Evolutionary conservation across 2,329 filamentous ascomycete genomes (phyloP).

Genomic region (Fusarium fracticaudum): DNA sequence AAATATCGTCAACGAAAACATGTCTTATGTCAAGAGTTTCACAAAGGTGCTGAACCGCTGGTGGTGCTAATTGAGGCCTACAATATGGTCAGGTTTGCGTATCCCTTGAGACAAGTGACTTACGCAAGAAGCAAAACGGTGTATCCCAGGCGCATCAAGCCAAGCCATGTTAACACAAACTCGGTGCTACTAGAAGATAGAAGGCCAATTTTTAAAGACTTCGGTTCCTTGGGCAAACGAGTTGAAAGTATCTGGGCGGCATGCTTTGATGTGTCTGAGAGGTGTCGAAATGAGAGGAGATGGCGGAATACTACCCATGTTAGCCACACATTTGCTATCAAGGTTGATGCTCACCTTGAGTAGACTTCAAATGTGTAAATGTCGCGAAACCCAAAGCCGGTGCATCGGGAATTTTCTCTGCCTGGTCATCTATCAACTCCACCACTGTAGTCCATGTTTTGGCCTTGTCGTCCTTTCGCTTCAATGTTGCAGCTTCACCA

Average conservation of each 20-base stretch:
- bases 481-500: constrained; percentile 59
- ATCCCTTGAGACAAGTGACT: background rate
- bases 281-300: constrained; percentile 44
- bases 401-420: constrained; percentile 46
- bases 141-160: constrained; percentile 63
- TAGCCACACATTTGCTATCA: background rate
- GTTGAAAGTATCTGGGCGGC: constrained; percentile 45
- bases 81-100: background rate
- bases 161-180: constrained; percentile 70
- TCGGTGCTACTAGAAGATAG: constrained; percentile 65
- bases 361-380: constrained; percentile 16
- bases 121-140: constrained; percentile 66
- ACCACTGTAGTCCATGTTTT: constrained; percentile 57
- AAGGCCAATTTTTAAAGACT: constrained; percentile 50
- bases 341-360: background rate
- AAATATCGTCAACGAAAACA: constrained; percentile 56
- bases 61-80: constrained; percentile 57
- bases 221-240: background rate
- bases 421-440: constrained; percentile 61
- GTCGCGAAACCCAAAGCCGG: constrained; percentile 62
- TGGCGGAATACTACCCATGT: background rate
- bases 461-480: constrained; percentile 21
- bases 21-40: constrained; percentile 51
- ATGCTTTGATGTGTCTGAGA: constrained; percentile 45
- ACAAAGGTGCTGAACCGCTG: constrained; percentile 64